Base-by-base conservation (phyloP, 345 rosid genomes). In the Moricandia moricandioides region DNA sequence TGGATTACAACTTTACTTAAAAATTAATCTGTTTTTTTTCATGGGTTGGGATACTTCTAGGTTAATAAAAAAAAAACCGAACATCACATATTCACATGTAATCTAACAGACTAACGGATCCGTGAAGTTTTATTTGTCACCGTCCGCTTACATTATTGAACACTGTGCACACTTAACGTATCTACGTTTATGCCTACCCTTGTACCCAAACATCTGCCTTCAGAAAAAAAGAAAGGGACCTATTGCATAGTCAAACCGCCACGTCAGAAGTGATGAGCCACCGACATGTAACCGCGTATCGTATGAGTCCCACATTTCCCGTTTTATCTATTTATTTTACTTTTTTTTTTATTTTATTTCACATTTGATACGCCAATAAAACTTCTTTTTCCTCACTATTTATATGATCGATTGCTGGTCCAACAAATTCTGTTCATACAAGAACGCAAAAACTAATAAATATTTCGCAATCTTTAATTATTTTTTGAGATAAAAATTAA, bases 251-350 rank as follows among this genome's bases (percentile, higher is more conserved):
- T 71, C 67, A 30, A 35, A 69, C 58, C 30, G 61, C 72, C 81
- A 78, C 73, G 73, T 72, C 73, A 60, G 63, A 60, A 3, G 5
- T 4, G 26, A 18, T 39, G n/a, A 60, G 73, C 81, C 73, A 72
- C 81, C 81, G 78, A 78, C 81, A 67, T 60, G 4, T 21, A 39
- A 78, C 81, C 77, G 73, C 70, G 81, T 72, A 13, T 52, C 59
- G 10, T 0, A 0, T 65, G 16, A 73, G 81, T 37, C 65, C 77
- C 51, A 67, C 65, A 8, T 2, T 52, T 35, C 17, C 62, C 29
- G 70, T 76, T 77, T 63, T 13, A 24, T 30, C 60, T 65, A 1
- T n/a, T n/a, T n/a, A n/a, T n/a, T n/a, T n/a, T n/a, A n/a, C n/a
- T n/a, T n/a, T n/a, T n/a, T n/a, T n/a, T n/a, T 26, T 45, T 69